Evolutionary conservation across 768 basidiomycete species (phyloP).

Genomic region (Xerocomellus intermedius): DNA sequence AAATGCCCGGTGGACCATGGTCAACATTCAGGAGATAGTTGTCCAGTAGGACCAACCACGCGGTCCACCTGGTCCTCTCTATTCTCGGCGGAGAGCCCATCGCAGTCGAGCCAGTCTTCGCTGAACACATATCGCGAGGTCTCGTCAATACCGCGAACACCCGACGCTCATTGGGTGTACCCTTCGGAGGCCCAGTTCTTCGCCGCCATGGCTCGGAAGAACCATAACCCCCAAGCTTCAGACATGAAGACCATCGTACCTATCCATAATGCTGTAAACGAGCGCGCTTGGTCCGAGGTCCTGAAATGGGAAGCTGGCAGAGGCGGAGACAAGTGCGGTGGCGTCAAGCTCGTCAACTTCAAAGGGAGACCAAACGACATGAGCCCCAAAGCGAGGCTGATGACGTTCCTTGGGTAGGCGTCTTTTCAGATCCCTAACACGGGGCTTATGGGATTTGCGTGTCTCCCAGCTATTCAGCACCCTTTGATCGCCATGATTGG

Average conservation of each 20-base stretch:
- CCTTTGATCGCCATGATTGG: conserved; percentile 99
- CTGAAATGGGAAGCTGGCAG: conserved; percentile 78
- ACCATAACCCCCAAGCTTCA: conserved; percentile 79
- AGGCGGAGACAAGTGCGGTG: conserved; percentile 81
- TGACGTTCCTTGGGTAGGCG: conserved; percentile 81
- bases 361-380: conserved; percentile 81
- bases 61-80: conserved; percentile 44
- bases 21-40: conserved; percentile 36
- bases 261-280: conserved; percentile 99
- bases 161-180: conserved; percentile 88
- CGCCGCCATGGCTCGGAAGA: conserved; percentile 93
- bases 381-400: conserved; percentile 79
- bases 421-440: background rate
- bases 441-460: background rate
- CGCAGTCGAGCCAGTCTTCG: conserved; percentile 16
- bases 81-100: conserved; percentile 16
- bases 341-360: conserved; percentile 83
- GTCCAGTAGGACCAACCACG: conserved; percentile 65
- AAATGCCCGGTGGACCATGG: conserved; percentile 53
- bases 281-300: conserved; percentile 84
- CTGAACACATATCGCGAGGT: conserved; percentile 75
- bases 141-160: conserved; percentile 81
- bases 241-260: conserved; percentile 97
- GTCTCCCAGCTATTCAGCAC: conserved; percentile 73
- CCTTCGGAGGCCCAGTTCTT: conserved; percentile 99